Evolutionary conservation across 805 yeast genomes (phyloP), one percentile per base, ranked within the genome.

Genomic region (Candida silvatica): DNA sequence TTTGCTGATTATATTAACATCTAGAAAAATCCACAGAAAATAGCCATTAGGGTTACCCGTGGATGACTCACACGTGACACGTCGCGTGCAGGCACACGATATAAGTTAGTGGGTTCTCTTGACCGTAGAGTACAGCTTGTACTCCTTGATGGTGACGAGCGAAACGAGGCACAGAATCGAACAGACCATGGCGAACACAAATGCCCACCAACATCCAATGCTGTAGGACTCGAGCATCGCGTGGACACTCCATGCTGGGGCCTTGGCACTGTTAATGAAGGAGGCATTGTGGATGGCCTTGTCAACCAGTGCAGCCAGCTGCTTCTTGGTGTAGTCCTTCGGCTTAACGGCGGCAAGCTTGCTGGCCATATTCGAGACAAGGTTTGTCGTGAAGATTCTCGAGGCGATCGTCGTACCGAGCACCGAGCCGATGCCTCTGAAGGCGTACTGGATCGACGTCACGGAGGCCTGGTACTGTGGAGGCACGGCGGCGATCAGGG

Each of bases 401-500:
- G 80, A 72, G 0, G 79, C 80, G 29, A 77, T 52, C 0, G 86
- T 63, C 9, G 77, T 77, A 35, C 83, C 84, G 18, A 76, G 53
- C 0, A 82, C 75, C 1, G 83, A 74, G 0, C 83, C 83, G 14
- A 80, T 69, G 6, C 81, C 69, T 52, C 83, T 65, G 50, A 77
- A 77, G 1, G 80, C 70, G 45, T 77, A 77, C 43, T 74, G 80
- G 40, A 77, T 71, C 3, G 83, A 73, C 0, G 83, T 77, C 1
- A 80, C 74, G 19, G 80, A 65, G 2, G 83, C 80, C 50, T 80
- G 88, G 44, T 66, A 69, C 37, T 76, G 72, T 26, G 64, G 54
- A 2, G 86, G 85, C 7, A 77, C 87, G 2, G 86, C 76, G 2
- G 87, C 81, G 42, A 80, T 78, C 60, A 79, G 67, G 1, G 86